These are phyloP conservation scores for Mortierella sp. DNA, from an alignment of 371 early-diverging fungal species.

Conservation along the genomic window DNA sequence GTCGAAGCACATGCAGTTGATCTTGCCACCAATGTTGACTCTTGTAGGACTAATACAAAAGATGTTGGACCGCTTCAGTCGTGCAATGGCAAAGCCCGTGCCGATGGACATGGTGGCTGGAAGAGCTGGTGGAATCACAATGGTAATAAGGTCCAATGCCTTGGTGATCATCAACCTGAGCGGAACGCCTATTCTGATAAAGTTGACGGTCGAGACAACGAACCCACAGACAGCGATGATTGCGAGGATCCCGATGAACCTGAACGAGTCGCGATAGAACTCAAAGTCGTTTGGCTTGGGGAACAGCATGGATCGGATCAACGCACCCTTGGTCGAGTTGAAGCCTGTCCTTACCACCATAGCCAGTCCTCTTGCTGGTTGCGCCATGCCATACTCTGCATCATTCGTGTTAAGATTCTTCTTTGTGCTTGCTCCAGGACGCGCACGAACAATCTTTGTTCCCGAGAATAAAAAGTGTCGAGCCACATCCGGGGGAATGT, in stretches of 20 bases:
- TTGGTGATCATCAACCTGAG: slow-evolving; percentile 79
- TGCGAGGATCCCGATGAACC: slow-evolving; percentile 92
- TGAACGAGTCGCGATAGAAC: slow-evolving; percentile 96
- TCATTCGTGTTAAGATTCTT: slow-evolving; percentile 25
- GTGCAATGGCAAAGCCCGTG: slow-evolving; percentile 90
- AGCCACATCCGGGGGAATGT: slow-evolving; percentile 76
- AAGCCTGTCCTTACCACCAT: slow-evolving; percentile 96
- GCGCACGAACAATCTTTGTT: slow-evolving; percentile 91
- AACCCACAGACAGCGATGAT: slow-evolving; percentile 86
- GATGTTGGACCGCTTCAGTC: slow-evolving; percentile 87
- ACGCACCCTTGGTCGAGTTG: slow-evolving; percentile 95
- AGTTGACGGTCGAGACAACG: slow-evolving; percentile 84
- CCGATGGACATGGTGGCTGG: slow-evolving; percentile 98
- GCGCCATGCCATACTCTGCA: slow-evolving; percentile 20
- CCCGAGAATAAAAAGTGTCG: slow-evolving; percentile 92
- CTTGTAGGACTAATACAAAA: slow-evolving; percentile 95
- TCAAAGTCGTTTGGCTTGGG: slow-evolving; percentile 94
- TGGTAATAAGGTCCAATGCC: slow-evolving; percentile 93
- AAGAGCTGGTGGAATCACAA: slow-evolving; percentile 96
- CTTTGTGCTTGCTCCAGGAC: slow-evolving; percentile 51
- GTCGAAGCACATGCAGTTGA: slow-evolving; percentile 98
- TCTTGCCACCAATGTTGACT: slow-evolving; percentile 96
- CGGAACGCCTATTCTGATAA: slow-evolving; percentile 80
- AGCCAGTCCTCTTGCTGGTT: slow-evolving; percentile 69
- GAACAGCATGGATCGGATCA: slow-evolving; percentile 95